phyloP scores from a whole-genome alignment of 2,329 filamentous ascomycete genomes.

The Alternaria alternata region DNA sequence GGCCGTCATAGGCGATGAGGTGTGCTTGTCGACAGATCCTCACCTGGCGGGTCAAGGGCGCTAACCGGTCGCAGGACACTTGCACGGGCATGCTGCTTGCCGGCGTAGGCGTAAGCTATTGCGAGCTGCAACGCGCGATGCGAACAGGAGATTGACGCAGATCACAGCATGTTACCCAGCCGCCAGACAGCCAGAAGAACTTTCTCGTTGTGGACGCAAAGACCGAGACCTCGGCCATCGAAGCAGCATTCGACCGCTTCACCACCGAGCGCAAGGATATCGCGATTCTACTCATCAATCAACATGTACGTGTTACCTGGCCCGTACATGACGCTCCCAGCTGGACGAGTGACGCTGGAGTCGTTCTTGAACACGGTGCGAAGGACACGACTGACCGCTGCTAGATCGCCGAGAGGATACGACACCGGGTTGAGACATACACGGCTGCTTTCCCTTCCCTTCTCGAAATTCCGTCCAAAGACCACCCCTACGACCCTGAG shows the following conservation, averaged over 20 bases:
- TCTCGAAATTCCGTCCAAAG: slow-evolving; percentile 97
- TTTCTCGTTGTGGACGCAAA: slow-evolving; percentile 96
- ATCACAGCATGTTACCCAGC: slow-evolving; percentile 84
- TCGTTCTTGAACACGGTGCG: not conserved
- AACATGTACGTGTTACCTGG: slow-evolving; percentile 72
- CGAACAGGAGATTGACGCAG: slow-evolving; percentile 7
- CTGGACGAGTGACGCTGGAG: no score
- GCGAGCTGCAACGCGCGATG: not conserved
- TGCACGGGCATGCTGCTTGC: slow-evolving; percentile 95
- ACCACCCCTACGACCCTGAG: slow-evolving; percentile 98
- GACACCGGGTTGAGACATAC: slow-evolving; percentile 88
- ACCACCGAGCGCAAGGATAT: slow-evolving; percentile 94
- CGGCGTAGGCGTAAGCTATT: slow-evolving; percentile 80
- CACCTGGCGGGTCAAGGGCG: not conserved
- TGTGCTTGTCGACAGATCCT: slow-evolving; percentile 46
- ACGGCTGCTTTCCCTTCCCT: slow-evolving; percentile 95
- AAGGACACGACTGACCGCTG: slow-evolving; percentile 14
- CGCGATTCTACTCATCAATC: slow-evolving; percentile 95
- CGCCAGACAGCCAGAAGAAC: slow-evolving; percentile 93
- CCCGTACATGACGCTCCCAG: not conserved
- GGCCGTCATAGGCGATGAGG: slow-evolving; percentile 97
- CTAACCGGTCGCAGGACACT: slow-evolving; percentile 72
- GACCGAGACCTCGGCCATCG: slow-evolving; percentile 87
- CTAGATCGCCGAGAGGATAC: slow-evolving; percentile 92
- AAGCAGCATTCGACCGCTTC: slow-evolving; percentile 88